These are phyloP conservation scores for Solanum chmielewskii DNA, from an alignment of 257 asterid genomes.

Conservation along the genomic window DNA sequence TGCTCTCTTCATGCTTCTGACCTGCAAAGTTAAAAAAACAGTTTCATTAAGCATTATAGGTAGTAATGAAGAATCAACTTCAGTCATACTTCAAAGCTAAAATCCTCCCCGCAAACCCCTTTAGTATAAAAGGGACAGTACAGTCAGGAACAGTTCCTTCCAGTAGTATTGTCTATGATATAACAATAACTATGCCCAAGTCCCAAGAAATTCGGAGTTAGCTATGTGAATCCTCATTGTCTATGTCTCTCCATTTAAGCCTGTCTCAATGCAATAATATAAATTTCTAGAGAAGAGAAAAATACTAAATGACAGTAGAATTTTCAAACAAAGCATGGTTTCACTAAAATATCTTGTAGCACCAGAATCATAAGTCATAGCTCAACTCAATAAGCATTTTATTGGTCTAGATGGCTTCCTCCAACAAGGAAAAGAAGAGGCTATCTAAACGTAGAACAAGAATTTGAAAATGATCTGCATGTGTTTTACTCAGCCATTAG, in stretches of 20 bases:
- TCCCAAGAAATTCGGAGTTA: neutral
- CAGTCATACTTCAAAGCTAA: neutral
- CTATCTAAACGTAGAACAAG: neutral
- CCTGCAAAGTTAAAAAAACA: conserved; percentile 30
- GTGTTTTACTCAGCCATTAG: neutral
- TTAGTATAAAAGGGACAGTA: neutral
- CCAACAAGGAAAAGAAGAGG: neutral
- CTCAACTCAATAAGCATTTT: neutral
- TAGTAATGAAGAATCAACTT: neutral
- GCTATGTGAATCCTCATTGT: neutral
- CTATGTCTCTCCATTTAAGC: neutral
- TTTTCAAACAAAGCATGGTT: neutral
- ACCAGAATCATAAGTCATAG: neutral
- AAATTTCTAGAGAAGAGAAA: neutral
- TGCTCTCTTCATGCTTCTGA: conserved; percentile 92
- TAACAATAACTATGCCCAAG: neutral
- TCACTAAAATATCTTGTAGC: neutral
- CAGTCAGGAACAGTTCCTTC: neutral
- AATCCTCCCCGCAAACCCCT: neutral
- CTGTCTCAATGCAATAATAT: neutral
- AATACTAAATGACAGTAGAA: neutral
- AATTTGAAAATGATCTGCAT: neutral
- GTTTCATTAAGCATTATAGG: neutral
- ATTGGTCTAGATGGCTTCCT: neutral
- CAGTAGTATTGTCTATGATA: neutral